phyloP scores from a whole-genome alignment of 208 protist genomes.

The Trypanosomatidae sp. region DNA sequence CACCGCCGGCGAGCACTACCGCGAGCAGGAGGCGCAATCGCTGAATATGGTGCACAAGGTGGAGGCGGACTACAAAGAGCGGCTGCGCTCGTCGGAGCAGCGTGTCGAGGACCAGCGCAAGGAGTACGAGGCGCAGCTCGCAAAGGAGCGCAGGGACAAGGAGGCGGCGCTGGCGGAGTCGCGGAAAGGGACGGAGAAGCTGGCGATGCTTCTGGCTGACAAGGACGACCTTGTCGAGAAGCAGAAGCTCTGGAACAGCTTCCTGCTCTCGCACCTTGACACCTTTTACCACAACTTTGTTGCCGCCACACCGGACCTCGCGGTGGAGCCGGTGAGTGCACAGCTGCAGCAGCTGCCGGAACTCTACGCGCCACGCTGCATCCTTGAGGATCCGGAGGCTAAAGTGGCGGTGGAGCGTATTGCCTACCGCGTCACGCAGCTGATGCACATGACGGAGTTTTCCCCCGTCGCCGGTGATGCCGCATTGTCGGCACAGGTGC shows the following conservation, averaged over 20 bases:
- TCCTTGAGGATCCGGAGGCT: constrained; percentile 68
- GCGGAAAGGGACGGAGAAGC: constrained; percentile 46
- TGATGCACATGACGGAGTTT: constrained; percentile 48
- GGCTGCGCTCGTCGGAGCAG: constrained; percentile 53
- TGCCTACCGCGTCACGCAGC: constrained; percentile 64
- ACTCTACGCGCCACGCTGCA: constrained; percentile 62
- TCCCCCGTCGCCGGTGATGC: background rate
- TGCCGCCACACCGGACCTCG: constrained; percentile 37
- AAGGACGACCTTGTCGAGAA: constrained; percentile 58
- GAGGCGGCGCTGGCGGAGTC: constrained; percentile 46
- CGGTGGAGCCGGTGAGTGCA: constrained; percentile 44
- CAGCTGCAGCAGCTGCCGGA: constrained; percentile 57
- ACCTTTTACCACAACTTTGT: constrained; percentile 53
- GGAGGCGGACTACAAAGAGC: constrained; percentile 81
- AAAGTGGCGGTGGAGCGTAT: constrained; percentile 74
- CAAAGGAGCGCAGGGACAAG: constrained; percentile 44
- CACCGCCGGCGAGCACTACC: constrained; percentile 47
- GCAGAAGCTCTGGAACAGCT: constrained; percentile 79
- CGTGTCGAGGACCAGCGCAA: constrained; percentile 57
- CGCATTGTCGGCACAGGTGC: background rate
- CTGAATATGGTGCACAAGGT: constrained; percentile 57
- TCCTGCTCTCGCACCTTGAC: constrained; percentile 63
- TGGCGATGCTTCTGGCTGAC: constrained; percentile 48
- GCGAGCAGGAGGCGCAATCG: constrained; percentile 42
- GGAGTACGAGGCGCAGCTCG: constrained; percentile 42